Evolutionary conservation across 2,329 filamentous ascomycete genomes (phyloP).

Genomic region (Didymella arachidicola): DNA sequence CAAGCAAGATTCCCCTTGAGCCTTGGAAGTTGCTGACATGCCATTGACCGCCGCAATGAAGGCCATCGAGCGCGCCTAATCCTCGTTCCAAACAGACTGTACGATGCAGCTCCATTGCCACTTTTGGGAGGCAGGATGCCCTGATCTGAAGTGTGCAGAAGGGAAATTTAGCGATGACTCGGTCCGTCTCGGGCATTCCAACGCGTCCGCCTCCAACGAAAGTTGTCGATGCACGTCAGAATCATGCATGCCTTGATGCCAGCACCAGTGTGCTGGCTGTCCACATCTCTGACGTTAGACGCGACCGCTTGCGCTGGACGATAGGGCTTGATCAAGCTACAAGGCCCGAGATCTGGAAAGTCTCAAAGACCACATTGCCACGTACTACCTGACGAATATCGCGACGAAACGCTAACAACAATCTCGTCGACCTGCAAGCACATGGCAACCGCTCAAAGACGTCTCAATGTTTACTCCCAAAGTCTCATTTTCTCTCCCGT

Average conservation of each 20-base stretch:
- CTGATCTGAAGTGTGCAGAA: not conserved
- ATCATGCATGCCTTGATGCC: not conserved
- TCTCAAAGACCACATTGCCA: not conserved
- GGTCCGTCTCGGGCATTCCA: too few relatives aligned
- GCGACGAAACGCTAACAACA: not conserved
- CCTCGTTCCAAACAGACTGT: not conserved
- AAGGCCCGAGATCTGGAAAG: not conserved
- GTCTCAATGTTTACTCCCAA: not conserved
- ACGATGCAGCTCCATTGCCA: not conserved
- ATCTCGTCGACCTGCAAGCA: too few relatives aligned
- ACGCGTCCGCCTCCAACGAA: too few relatives aligned
- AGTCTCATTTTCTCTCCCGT: not conserved
- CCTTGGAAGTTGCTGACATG: not conserved
- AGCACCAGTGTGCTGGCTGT: not conserved
- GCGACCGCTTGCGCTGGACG: not conserved
- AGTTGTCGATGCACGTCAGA: not conserved
- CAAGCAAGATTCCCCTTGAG: not conserved
- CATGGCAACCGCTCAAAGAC: not conserved
- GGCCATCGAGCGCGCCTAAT: not conserved
- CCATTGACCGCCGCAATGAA: not conserved
- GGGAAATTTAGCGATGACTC: too few relatives aligned
- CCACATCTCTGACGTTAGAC: not conserved
- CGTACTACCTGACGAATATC: not conserved
- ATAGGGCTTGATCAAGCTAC: not conserved
- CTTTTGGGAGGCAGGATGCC: not conserved